Percentiles rank a stretch among this genome's conserved stretches.
phyloP scores from a whole-genome alignment of 2,329 filamentous ascomycete genomes.

The Colletotrichum liaoningense region DNA sequence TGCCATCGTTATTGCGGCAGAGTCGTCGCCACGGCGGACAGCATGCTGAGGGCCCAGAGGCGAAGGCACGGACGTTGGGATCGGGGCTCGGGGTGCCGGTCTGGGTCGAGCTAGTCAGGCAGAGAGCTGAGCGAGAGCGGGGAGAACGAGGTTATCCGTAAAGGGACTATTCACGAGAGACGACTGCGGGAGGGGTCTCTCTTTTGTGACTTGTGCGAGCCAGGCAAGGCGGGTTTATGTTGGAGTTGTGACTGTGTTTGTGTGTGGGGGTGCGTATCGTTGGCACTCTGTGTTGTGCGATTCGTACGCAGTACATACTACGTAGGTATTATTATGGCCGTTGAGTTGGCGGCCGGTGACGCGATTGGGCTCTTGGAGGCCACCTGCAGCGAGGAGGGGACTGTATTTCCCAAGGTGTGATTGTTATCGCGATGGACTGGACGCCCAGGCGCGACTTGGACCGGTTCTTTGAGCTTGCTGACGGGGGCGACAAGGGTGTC shows the following conservation, averaged over 20 bases:
- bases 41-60: constrained; percentile 29
- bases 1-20: constrained; percentile 35
- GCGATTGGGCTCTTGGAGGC: constrained; percentile 10
- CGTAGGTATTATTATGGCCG: background rate
- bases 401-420: background rate
- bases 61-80: constrained; percentile 3
- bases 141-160: constrained; percentile 18
- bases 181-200: background rate
- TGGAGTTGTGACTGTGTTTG: background rate
- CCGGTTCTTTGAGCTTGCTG: background rate
- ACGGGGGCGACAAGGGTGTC: constrained; percentile 3
- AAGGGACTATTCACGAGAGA: constrained; percentile 1
- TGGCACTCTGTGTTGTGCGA: background rate
- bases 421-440: constrained; percentile 6
- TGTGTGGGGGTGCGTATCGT: background rate
- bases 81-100: background rate
- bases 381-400: constrained; percentile 1
- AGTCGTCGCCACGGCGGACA: constrained; percentile 20
- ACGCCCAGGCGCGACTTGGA: constrained; percentile 1
- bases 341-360: constrained; percentile 8
- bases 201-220: constrained; percentile 12
- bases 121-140: background rate
- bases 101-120: background rate
- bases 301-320: no score
- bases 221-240: constrained; percentile 19